Evolutionary conservation across 2,329 filamentous ascomycete genomes (phyloP).

Genomic region (Cladosporium sp.): DNA sequence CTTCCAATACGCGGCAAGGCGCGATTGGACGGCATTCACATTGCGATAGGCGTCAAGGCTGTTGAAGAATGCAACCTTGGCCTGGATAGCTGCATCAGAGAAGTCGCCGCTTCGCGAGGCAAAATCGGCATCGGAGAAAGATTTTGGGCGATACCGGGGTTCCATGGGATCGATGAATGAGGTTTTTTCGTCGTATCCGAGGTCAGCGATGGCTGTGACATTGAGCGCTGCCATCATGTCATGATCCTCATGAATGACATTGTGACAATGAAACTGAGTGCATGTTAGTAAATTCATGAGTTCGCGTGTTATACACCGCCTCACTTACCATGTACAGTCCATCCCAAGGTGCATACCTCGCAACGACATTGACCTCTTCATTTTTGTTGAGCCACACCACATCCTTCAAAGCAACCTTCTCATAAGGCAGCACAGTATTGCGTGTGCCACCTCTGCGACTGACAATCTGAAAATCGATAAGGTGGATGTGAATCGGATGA

Average conservation of each 20-base stretch:
- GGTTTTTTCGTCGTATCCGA: too few relatives aligned
- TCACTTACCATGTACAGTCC: conserved; percentile 41
- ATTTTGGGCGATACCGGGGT: conserved; percentile 17
- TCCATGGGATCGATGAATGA: conserved; percentile 18
- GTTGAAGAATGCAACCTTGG: conserved; percentile 30
- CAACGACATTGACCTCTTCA: conserved; percentile 49
- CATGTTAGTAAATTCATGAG: too few relatives aligned
- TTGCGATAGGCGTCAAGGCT: conserved; percentile 28
- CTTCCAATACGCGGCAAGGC: conserved; percentile 27
- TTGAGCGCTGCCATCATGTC: too few relatives aligned
- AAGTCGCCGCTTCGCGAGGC: conserved; percentile 14
- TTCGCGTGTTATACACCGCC: too few relatives aligned
- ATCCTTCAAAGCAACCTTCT: conserved; percentile 53
- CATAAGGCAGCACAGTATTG: conserved; percentile 44
- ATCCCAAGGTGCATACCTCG: conserved; percentile 49
- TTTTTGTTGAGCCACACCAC: conserved; percentile 51
- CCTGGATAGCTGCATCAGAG: conserved; percentile 20
- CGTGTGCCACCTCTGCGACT: conserved; percentile 43
- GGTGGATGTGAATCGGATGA: conserved; percentile 33
- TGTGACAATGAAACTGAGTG: conserved; percentile 41
- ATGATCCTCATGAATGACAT: conserved; percentile 43
- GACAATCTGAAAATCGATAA: conserved; percentile 55
- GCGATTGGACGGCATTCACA: conserved; percentile 21
- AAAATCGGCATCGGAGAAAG: conserved; percentile 15
- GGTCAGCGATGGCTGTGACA: too few relatives aligned